A percentile compares a stretch with the other conserved stretches of the same genome.
Evolutionary conservation across 768 basidiomycete species (phyloP).

Genomic region (Mrakia frigida): DNA sequence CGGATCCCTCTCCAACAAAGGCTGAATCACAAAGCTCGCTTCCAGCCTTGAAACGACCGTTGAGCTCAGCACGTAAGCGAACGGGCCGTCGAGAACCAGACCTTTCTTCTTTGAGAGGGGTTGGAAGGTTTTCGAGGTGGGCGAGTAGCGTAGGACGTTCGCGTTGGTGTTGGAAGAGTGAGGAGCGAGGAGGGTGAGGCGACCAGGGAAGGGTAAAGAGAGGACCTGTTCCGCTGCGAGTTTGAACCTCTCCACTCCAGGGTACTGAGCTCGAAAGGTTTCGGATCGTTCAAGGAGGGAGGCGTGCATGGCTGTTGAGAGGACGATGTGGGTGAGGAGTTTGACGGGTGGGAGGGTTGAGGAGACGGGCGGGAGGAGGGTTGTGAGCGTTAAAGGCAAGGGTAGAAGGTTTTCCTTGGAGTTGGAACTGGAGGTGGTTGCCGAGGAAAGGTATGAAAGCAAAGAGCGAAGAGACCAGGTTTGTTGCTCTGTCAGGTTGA

Average conservation of each 20-base stretch:
- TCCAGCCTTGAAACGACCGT: conserved; percentile 83
- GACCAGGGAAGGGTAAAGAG: conserved; percentile 62
- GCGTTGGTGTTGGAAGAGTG: conserved; percentile 34
- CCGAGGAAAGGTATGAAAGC: conserved; percentile 50
- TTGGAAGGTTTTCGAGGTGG: conserved; percentile 50
- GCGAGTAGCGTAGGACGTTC: conserved; percentile 60
- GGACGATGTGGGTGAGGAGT: conserved; percentile 69
- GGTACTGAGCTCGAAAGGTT: conserved; percentile 59
- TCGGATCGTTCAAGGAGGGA: conserved; percentile 65
- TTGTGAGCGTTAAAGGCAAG: conserved; percentile 27
- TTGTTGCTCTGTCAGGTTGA: too few species aligned
- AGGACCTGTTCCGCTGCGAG: conserved; percentile 73
- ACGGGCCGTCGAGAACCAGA: conserved; percentile 64
- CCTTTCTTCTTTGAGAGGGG: conserved; percentile 36
- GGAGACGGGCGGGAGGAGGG: conserved; percentile 44
- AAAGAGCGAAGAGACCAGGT: conserved; percentile 51
- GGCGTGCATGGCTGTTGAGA: conserved; percentile 80
- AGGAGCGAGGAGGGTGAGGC: conserved; percentile 55
- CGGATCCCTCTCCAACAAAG: conserved; percentile 53
- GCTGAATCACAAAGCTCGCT: conserved; percentile 69
- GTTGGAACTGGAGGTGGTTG: conserved; percentile 7
- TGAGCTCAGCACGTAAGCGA: conserved; percentile 76
- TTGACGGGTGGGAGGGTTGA: conserved; percentile 37
- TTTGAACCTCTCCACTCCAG: conserved; percentile 80
- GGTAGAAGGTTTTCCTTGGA: background rate